Evolutionary conservation across 2,329 filamentous ascomycete genomes (phyloP).

Genomic region (Fusarium sp.): DNA sequence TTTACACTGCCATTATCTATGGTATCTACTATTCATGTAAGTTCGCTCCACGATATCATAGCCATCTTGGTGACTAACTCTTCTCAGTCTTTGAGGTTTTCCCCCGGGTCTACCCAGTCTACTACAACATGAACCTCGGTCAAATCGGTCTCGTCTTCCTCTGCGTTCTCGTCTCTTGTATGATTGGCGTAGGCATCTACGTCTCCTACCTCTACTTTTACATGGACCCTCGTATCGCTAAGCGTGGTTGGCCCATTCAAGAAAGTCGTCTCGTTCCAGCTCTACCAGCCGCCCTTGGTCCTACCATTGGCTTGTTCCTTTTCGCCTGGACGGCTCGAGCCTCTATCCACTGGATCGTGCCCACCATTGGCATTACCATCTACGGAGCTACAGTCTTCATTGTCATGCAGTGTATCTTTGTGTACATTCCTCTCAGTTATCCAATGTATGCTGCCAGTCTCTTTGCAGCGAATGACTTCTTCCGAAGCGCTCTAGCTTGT

Average conservation of each 20-base stretch:
- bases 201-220: constrained; percentile 61
- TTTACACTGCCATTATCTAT: constrained; percentile 70
- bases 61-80: constrained; percentile 8
- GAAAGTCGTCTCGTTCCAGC: constrained; percentile 66
- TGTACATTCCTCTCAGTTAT: constrained; percentile 66
- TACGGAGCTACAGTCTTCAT: constrained; percentile 63
- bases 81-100: constrained; percentile 68
- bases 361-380: constrained; percentile 65
- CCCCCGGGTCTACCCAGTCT: constrained; percentile 67
- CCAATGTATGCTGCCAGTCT: constrained; percentile 66
- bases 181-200: constrained; percentile 61
- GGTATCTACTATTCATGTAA: constrained; percentile 67
- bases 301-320: constrained; percentile 68
- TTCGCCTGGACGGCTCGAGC: constrained; percentile 66
- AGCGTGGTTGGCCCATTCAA: constrained; percentile 59
- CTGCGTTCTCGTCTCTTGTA: constrained; percentile 65
- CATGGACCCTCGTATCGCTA: constrained; percentile 59
- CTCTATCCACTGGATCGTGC: constrained; percentile 63
- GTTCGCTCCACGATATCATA: not conserved
- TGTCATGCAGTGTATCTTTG: constrained; percentile 68
- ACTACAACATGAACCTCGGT: constrained; percentile 68
- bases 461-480: constrained; percentile 70
- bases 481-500: constrained; percentile 66
- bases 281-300: constrained; percentile 60
- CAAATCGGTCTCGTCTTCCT: constrained; percentile 69